These are phyloP conservation scores for Hypoxylon fragiforme DNA, from an alignment of 495 filamentous ascomycete genomes.

Conservation along the genomic window DNA sequence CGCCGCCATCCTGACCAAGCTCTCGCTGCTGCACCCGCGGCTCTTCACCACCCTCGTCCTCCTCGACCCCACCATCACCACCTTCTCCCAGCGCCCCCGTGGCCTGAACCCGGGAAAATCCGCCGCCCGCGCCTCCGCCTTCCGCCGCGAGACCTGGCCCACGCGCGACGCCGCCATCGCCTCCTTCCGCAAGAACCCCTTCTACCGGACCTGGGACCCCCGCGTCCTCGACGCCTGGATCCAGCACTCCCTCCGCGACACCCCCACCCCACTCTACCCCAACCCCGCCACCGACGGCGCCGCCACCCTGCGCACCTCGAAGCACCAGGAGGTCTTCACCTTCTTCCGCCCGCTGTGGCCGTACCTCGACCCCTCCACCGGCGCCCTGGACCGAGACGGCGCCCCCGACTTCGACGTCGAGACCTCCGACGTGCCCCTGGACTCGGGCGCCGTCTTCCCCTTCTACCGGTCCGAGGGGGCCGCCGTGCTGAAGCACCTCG, in stretches of 20 bases:
- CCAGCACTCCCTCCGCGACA: conserved; percentile 64
- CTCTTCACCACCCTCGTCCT: conserved; percentile 76
- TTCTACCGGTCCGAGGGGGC: conserved; percentile 79
- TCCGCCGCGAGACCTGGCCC: conserved; percentile 73
- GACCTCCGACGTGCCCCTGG: conserved; percentile 4
- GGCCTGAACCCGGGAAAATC: conserved; percentile 34
- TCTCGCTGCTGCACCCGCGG: conserved; percentile 77
- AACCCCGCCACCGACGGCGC: conserved; percentile 27
- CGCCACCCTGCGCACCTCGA: conserved; percentile 64
- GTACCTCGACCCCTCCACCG: conserved; percentile 15
- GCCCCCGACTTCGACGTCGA: conserved; percentile 38
- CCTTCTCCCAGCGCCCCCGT: conserved; percentile 43
- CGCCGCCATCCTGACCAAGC: conserved; percentile 64
- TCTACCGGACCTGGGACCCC: conserved; percentile 75
- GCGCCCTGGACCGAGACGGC: conserved; percentile 30
- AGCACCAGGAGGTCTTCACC: conserved; percentile 63
- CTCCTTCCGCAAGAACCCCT: conserved; percentile 61
- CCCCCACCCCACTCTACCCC: conserved; percentile 62
- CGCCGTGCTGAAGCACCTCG: conserved; percentile 64
- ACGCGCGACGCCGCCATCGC: conserved; percentile 63
- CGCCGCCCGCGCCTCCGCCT: conserved; percentile 58
- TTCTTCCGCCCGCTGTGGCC: conserved; percentile 49
- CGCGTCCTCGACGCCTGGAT: conserved; percentile 70
- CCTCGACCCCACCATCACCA: conserved; percentile 78
- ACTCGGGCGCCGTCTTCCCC: conserved; percentile 40